Evolutionary conservation across 2,329 filamentous ascomycete species (phyloP).

Genomic region (Alternaria postmessia): DNA sequence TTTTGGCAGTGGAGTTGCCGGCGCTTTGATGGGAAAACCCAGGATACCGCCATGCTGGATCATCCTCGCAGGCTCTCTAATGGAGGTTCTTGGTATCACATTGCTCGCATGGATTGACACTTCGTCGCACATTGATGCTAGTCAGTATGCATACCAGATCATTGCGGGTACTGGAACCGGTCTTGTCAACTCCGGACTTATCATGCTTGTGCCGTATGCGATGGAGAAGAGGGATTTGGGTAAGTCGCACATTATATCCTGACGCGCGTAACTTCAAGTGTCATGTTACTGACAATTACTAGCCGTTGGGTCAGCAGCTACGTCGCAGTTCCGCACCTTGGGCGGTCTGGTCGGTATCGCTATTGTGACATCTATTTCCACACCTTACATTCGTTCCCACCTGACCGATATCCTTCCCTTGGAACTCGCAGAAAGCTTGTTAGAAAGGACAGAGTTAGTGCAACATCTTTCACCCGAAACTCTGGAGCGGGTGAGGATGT

Average conservation of each 20-base stretch:
- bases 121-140: neutral
- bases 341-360: slow-evolving; percentile 19
- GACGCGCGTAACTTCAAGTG: neutral
- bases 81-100: slow-evolving; percentile 18
- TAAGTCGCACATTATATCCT: neutral
- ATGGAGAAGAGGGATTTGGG: slow-evolving; percentile 26
- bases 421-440: neutral
- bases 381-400: slow-evolving; percentile 14
- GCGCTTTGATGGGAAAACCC: slow-evolving; percentile 9
- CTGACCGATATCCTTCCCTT: slow-evolving; percentile 9
- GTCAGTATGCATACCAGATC: slow-evolving; percentile 26
- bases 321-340: slow-evolving; percentile 20
- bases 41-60: slow-evolving; percentile 15
- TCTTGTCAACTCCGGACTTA: slow-evolving; percentile 9
- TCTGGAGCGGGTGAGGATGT: neutral
- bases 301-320: slow-evolving; percentile 19
- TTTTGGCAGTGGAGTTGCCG: slow-evolving; percentile 15
- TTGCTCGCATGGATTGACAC: slow-evolving; percentile 10
- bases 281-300: neutral
- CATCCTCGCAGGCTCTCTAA: slow-evolving; percentile 8
- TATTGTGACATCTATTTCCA: slow-evolving; percentile 16
- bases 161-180: slow-evolving; percentile 23
- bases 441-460: slow-evolving; percentile 15
- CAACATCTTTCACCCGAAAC: neutral
- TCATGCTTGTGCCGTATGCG: slow-evolving; percentile 16